Base-by-base conservation (phyloP, 352 stramenopile species). In the Pythium utonaiense region DNA sequence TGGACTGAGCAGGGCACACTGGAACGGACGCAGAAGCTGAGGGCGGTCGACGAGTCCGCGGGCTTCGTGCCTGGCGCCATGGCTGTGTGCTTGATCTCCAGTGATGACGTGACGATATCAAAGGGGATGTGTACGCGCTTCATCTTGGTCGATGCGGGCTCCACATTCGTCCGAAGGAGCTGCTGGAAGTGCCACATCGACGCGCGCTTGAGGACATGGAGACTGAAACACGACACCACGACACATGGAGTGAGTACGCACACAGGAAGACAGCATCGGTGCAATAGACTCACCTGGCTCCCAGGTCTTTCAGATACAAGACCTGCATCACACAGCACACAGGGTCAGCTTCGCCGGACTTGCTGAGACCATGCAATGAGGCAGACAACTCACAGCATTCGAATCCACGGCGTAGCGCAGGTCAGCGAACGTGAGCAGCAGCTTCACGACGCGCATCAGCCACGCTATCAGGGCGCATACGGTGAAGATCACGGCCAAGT, bases 171-270 rank as follows among this genome's bases (percentile, higher is more conserved):
- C 42, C 75, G 71, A 45, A 86, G 38, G 16, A 89, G 73, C 51
- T 89, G 79, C 53, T 86, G 71, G 24, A 89, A 75, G 54, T 89
- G 77, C 79, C 77, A 83, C 67, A 86, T 77, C 27, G 77, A 83
- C 50, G 75, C 73, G 53, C 73, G 54, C n/a, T 60, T 65, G 27
- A 89, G 68, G 48, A 86, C 69, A 7, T 49, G 57, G n/a, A 89
- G 64, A 54, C 78, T 86, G 33, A 3, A 38, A 25, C 17, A 47
- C 40, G 25, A 13, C 40, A 27, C 24, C 16, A 50, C n/a, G 17
- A 53, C 24, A 13, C n/a, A 25, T 5, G 34, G 42, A 48, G 12
- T 34, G 42, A 30, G 25, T 38, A 17, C 21, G 12, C 31, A 10
- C 5, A 5, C 5, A 33, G 28, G 5, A 33, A 33, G 28, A 33